Evolutionary conservation across 1,284 basidiomycete genomes (phyloP).

Genomic region (Pseudozyma sp.): DNA sequence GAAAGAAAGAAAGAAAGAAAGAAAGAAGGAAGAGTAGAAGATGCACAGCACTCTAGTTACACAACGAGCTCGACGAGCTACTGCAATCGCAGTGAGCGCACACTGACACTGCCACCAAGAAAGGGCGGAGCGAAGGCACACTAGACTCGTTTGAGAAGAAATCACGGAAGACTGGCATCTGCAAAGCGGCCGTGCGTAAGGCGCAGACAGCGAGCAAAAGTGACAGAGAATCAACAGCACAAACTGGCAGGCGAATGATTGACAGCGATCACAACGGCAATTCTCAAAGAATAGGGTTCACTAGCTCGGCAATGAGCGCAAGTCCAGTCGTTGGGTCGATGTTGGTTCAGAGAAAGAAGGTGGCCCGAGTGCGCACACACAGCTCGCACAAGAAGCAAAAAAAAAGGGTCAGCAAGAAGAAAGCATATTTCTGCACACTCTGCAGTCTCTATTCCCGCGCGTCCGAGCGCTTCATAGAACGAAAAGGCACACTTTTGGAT

Average conservation of each 20-base stretch:
- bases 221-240: too few species aligned
- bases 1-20: neutral
- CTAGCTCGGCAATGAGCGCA: too few species aligned
- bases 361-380: constrained; percentile 2
- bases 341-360: constrained; percentile 2
- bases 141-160: too few species aligned
- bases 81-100: too few species aligned
- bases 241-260: constrained; percentile 3
- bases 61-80: too few species aligned
- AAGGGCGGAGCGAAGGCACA: too few species aligned
- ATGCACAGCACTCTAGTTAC: neutral
- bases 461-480: constrained; percentile 2
- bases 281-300: neutral
- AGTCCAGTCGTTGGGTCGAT: neutral
- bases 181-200: neutral
- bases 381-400: neutral
- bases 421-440: constrained; percentile 2
- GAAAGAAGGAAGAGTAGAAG: neutral
- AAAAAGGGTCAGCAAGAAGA: constrained; percentile 5
- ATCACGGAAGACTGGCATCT: neutral
- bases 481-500: neutral
- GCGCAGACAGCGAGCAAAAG: neutral
- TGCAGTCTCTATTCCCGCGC: constrained; percentile 1
- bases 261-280: constrained; percentile 15
- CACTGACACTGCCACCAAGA: too few species aligned